phyloP scores from a whole-genome alignment of 2,329 filamentous ascomycete species.

The Aureobasidium sp. region DNA sequence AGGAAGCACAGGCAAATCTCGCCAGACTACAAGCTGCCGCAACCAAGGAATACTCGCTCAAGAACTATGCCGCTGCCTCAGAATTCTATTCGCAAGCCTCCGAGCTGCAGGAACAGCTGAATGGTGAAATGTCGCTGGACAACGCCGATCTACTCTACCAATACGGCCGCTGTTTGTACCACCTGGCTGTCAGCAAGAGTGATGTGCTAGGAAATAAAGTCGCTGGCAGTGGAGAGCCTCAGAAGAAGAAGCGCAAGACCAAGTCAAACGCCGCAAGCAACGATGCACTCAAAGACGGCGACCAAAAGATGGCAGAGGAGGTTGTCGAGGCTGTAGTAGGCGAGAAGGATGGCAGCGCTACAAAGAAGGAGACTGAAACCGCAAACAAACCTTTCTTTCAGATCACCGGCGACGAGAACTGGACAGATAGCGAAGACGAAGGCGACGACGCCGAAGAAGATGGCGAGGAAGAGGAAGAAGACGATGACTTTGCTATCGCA shows the following conservation, averaged over 20 bases:
- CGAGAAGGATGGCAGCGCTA: slow-evolving; percentile 38
- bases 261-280: slow-evolving; percentile 24
- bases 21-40: slow-evolving; percentile 70
- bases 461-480: slow-evolving; percentile 43
- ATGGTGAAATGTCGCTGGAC: slow-evolving; percentile 82
- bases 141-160: slow-evolving; percentile 93
- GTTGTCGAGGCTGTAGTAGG: slow-evolving; percentile 35
- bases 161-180: slow-evolving; percentile 90
- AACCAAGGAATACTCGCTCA: slow-evolving; percentile 77
- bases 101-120: slow-evolving; percentile 81
- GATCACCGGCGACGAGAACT: slow-evolving; percentile 91
- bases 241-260: slow-evolving; percentile 29
- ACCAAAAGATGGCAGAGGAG: slow-evolving; percentile 38
- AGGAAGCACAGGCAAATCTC: slow-evolving; percentile 13
- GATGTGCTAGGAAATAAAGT: slow-evolving; percentile 86
- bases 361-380: slow-evolving; percentile 30
- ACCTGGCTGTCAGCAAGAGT: slow-evolving; percentile 87
- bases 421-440: slow-evolving; percentile 68
- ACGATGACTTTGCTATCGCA: slow-evolving; percentile 58
- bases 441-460: slow-evolving; percentile 41
- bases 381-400: slow-evolving; percentile 77
- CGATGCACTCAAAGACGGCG: slow-evolving; percentile 28
- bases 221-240: slow-evolving; percentile 49
- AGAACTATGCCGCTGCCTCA: slow-evolving; percentile 77
- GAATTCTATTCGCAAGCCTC: slow-evolving; percentile 85